Evolutionary conservation across 169 alveolate genomes (phyloP).

Genomic region (Babesia divergens): DNA sequence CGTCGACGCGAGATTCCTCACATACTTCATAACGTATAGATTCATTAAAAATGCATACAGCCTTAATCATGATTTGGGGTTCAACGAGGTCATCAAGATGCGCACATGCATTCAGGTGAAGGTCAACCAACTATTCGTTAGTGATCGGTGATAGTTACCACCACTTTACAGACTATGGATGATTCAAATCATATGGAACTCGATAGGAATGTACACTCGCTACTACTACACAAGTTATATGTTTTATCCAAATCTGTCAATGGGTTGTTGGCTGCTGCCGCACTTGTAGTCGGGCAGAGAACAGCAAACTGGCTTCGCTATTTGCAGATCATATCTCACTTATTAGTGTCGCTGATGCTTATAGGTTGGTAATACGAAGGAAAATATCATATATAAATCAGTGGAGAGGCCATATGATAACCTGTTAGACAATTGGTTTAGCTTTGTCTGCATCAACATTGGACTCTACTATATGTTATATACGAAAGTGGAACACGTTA

Average conservation of each 20-base stretch:
- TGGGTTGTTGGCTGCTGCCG: not conserved
- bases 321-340: not conserved
- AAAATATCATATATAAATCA: not conserved
- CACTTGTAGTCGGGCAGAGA: not conserved
- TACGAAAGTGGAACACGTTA: not conserved
- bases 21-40: constrained; percentile 7
- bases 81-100: constrained; percentile 7
- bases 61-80: not conserved
- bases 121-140: constrained; percentile 6
- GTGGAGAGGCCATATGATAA: constrained; percentile 5
- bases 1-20: constrained; percentile 2
- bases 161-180: not conserved
- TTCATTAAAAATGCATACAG: not conserved
- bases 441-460: constrained; percentile 2
- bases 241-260: not conserved
- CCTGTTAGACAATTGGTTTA: not conserved
- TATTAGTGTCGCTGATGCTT: not conserved
- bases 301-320: not conserved
- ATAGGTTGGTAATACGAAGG: not conserved
- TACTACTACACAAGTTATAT: not conserved
- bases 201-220: not conserved
- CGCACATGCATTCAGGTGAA: constrained; percentile 3
- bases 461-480: not conserved
- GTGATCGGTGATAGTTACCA: not conserved
- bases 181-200: too few relatives aligned